phyloP scores from a whole-genome alignment of 345 rosid genomes.

The Mallotus nudiflorus region DNA sequence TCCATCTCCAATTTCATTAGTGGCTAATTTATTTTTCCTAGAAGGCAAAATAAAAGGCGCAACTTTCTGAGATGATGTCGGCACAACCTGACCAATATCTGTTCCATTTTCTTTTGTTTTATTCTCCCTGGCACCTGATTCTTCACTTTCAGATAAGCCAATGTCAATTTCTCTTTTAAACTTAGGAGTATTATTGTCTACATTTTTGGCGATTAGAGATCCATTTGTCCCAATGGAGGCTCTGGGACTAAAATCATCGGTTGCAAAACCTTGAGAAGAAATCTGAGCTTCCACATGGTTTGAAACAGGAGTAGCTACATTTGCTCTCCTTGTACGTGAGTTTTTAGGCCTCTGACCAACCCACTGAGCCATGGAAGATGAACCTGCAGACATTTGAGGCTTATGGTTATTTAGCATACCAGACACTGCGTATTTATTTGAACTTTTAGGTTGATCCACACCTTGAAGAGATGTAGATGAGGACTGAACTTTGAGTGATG shows the following conservation, averaged over 20 bases:
- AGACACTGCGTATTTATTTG: conserved; percentile 37
- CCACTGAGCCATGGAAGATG: conserved; percentile 90
- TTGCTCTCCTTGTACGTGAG: conserved; percentile 83
- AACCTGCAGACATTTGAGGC: conserved; percentile 44
- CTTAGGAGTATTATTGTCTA: conserved; percentile 48
- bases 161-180: conserved; percentile 60
- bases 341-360: conserved; percentile 91
- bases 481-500: conserved; percentile 57
- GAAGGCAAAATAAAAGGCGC: conserved; percentile 47
- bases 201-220: conserved; percentile 39
- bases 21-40: conserved; percentile 55
- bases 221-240: conserved; percentile 50
- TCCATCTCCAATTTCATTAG: conserved; percentile 67
- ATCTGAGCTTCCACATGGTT: conserved; percentile 53
- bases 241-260: conserved; percentile 62
- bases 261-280: conserved; percentile 53
- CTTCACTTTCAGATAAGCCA: conserved; percentile 82
- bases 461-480: conserved; percentile 61
- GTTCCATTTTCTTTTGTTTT: conserved; percentile 59
- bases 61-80: conserved; percentile 48
- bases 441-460: conserved; percentile 49
- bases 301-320: conserved; percentile 63
- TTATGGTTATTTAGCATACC: conserved; percentile 47
- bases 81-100: conserved; percentile 49
- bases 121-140: conserved; percentile 77